phyloP scores from a whole-genome alignment of 192 early-diverging fungal genomes.

The Podila horticola region DNA sequence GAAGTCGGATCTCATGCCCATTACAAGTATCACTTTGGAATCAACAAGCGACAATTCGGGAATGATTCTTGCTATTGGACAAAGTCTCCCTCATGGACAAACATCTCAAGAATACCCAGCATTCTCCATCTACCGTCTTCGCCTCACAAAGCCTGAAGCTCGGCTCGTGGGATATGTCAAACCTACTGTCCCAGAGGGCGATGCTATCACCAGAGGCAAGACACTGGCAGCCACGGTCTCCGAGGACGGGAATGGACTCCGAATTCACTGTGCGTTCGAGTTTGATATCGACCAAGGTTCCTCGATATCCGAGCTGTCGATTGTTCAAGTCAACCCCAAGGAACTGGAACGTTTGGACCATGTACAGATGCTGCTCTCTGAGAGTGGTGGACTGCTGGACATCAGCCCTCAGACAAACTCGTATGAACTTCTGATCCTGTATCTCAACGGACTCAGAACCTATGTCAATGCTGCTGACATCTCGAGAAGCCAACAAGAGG shows the following conservation, averaged over 20 bases:
- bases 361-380: constrained; percentile 20
- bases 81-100: constrained; percentile 8
- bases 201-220: constrained; percentile 29
- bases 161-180: constrained; percentile 37
- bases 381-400: constrained; percentile 40
- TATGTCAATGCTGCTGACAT: constrained; percentile 34
- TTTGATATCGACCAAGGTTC: constrained; percentile 19
- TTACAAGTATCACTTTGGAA: constrained; percentile 41
- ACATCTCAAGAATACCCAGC: constrained; percentile 23
- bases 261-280: constrained; percentile 42
- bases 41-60: constrained; percentile 25
- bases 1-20: constrained; percentile 22
- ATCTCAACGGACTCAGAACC: constrained; percentile 37
- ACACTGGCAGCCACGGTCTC: constrained; percentile 35
- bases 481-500: constrained; percentile 27
- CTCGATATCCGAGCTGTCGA: constrained; percentile 27
- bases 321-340: constrained; percentile 38
- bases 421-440: constrained; percentile 36
- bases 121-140: constrained; percentile 45
- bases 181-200: constrained; percentile 37
- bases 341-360: constrained; percentile 34
- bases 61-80: constrained; percentile 34
- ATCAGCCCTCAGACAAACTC: constrained; percentile 45
- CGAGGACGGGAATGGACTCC: constrained; percentile 33
- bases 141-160: constrained; percentile 33